Evolutionary conservation across 495 filamentous ascomycete species (phyloP), one percentile per base, ranked within the genome.

Genomic region (Neohortaea acidophila): DNA sequence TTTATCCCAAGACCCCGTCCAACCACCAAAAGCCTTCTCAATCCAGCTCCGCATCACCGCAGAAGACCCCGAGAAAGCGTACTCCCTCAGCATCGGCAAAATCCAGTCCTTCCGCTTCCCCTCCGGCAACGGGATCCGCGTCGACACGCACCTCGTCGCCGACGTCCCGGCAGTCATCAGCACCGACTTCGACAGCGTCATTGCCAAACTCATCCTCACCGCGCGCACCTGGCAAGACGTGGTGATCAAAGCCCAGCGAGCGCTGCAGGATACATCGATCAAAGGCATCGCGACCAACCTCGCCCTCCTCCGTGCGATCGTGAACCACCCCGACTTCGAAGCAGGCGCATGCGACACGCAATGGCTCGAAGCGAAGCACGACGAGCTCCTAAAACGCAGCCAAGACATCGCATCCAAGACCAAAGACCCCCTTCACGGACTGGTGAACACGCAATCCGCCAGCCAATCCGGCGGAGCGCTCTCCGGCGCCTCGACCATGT

Each of bases 201-300:
- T 77, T 0, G 72, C 70, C 9, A 77, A 77, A 43, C 56, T 76
- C n/a, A 70, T 77, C 30, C 58, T 77, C 35, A 72, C 69, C 4
- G 69, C 61, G 13, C 54, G 58, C 5, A 60, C 41, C 9, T 75
- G 69, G 67, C 49, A 65, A 14, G 64, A 62, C 22, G 57, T 58
- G 1, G 59, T 75, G 3, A 36, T 50, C 4, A 75, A 72, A 48
- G 67, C 69, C 3, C 61, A 59, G 24, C 56, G 72, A 20, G 68
- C 69, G 5, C 51, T 77, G 2, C 57, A 61, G 8, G 73, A 77
- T 41, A 67, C 67, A 1, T 49, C 48, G 15, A 60, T 76, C 11
- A 51, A 49, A 9, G 73, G 73, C 0, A 59, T 77, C 11, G 69
- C 65, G 32, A 75, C 72, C 0, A 75, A 72, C 40, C 41, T 74